Conservation (phyloP, 257 asterid genomes). For the Primulina huaijiensis region DNA sequence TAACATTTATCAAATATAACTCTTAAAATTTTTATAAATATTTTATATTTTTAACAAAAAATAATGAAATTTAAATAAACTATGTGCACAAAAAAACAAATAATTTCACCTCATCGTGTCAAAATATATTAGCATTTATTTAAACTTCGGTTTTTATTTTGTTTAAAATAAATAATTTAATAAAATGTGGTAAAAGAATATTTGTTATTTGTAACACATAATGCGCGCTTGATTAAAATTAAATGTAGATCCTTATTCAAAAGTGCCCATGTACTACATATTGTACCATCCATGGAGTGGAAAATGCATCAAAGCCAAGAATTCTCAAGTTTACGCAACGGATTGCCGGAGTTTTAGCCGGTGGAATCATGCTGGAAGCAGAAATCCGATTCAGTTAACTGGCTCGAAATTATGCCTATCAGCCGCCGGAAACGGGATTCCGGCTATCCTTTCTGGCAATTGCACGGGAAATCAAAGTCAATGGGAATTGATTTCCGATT, state of each 20-base stretch:
- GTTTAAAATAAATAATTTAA: no score
- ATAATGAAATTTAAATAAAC: no score
- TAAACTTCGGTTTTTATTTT: no score
- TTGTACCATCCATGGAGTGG: constrained; percentile 46
- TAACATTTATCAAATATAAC: constrained; percentile 2
- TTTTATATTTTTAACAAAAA: no score
- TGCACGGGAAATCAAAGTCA: constrained; percentile 30
- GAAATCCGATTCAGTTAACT: constrained; percentile 27
- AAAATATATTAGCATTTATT: no score
- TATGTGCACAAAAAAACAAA: no score
- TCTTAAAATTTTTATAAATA: no score
- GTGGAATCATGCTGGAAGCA: constrained; percentile 30
- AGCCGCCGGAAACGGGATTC: constrained; percentile 33
- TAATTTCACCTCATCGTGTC: no score
- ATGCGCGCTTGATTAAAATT: no score
- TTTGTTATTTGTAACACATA: no score
- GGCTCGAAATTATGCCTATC: constrained; percentile 34
- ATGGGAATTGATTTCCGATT: constrained; percentile 29
- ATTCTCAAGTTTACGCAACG: constrained; percentile 12
- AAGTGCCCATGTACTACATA: constrained; percentile 10
- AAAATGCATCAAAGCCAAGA: constrained; percentile 19
- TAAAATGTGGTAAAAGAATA: no score
- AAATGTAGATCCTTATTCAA: constrained; percentile 31
- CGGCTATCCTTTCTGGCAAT: constrained; percentile 32
- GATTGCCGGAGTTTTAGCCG: constrained; percentile 30